Evolutionary conservation across 177 flowering plant species (phyloP), one percentile per base, ranked within the genome.

Genomic region (Vitis hybrid): DNA sequence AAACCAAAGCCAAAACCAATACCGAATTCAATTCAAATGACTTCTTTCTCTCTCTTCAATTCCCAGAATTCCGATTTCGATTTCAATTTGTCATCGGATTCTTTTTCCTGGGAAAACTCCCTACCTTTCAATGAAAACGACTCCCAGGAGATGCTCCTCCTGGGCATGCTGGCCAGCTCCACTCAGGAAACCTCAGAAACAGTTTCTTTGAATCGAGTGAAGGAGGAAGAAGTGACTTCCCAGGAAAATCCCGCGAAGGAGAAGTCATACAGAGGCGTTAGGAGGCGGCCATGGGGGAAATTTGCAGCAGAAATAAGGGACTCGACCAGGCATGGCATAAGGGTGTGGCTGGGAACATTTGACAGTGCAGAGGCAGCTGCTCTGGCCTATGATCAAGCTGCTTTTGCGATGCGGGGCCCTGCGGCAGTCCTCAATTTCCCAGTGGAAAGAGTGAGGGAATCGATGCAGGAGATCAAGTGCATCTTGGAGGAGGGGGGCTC

Each of bases 311-410:
- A 80, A 52, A 80, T 80, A 50, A 77, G 83, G 35, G 83, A 80
- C 67, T 80, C 83, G 3, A 80, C 83, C 2, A 62, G 83, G 57
- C 70, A 72, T 46, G 83, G 83, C 18, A 48, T 77, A 48, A 72
- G 83, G 65, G 83, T 80, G 7, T 77, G 83, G 83, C 55, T 80
- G 35, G 83, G 83, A 5, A 80, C 83, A 32, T 80, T 80, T 21
- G 83, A 80, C 27, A 80, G 79, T 58, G 81, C 83, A 2, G 83
- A 80, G 52, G 83, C 76, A 2, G 83, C 83, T 1, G 83, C 83
- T 55, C 5, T 80, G 76, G 83, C 83, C 0, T 80, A 80, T 51
- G 83, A 80, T 32, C 83, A 80, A 62, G 83, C 83, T 0, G 83
- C 83, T 46, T 80, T 80, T 58, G 15, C 81, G 9, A 74, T 77